Evolutionary conservation across 441 rosid species (phyloP).

Genomic region (Mallotus repandus): DNA sequence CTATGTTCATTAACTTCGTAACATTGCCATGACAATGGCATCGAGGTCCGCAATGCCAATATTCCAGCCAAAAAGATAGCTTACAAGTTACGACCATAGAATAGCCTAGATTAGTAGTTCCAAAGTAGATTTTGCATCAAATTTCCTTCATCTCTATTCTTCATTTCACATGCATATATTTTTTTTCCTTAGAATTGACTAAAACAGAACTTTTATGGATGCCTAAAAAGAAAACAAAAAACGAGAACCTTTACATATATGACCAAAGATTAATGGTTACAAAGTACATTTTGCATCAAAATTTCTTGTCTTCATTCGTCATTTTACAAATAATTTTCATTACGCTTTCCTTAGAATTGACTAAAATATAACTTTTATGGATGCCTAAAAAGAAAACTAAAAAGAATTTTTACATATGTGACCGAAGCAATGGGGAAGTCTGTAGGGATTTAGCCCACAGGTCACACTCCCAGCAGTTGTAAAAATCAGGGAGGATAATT

Average conservation of each 20-base stretch:
- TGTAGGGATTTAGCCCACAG: background rate
- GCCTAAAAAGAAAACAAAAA: background rate
- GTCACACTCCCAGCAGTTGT: background rate
- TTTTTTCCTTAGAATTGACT: background rate
- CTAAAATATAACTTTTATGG: background rate
- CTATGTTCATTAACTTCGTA: too few species aligned
- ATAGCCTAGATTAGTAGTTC: background rate
- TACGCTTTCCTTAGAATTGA: background rate
- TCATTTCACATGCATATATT: background rate
- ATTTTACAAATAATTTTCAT: background rate
- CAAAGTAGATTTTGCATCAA: background rate
- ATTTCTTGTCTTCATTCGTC: background rate
- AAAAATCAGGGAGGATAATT: background rate
- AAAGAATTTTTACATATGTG: background rate
- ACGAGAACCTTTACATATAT: too few species aligned
- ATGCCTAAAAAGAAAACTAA: background rate
- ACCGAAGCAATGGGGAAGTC: slow-evolving; percentile 1
- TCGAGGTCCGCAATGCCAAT: too few species aligned
- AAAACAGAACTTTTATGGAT: background rate
- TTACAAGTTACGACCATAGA: background rate
- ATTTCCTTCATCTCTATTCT: background rate
- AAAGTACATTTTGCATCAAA: background rate
- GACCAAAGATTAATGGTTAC: background rate
- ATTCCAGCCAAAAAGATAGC: too few species aligned
- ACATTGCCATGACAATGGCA: too few species aligned